phyloP scores from a whole-genome alignment of 306 rosid genomes.

The Dalbergia cultrata region DNA sequence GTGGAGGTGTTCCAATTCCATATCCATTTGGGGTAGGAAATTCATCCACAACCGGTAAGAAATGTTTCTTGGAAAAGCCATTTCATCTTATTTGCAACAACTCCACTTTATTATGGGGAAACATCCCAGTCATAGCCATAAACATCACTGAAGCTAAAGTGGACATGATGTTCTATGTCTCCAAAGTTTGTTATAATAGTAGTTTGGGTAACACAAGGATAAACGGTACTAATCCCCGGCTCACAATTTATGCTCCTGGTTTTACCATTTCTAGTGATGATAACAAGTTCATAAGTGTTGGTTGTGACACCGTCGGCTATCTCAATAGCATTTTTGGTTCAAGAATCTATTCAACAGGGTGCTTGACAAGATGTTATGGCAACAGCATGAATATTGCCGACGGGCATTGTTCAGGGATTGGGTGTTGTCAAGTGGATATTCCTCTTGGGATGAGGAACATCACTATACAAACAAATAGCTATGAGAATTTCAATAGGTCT shows the following conservation, averaged over 20 bases:
- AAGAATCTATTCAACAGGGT: slow-evolving; percentile 5
- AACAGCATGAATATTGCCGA: neutral
- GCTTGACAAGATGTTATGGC: slow-evolving; percentile 1
- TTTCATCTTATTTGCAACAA: neutral
- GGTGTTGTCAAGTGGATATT: no score
- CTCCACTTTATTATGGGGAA: neutral
- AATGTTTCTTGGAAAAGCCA: slow-evolving; percentile 5
- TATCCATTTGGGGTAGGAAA: slow-evolving; percentile 38
- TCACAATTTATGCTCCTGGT: no score
- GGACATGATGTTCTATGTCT: no score
- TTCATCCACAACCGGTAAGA: neutral
- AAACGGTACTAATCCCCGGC: no score
- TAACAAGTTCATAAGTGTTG: slow-evolving; percentile 34
- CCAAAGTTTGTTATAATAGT: no score
- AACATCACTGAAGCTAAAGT: neutral
- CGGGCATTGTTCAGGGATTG: neutral
- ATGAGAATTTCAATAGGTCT: no score
- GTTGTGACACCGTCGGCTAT: slow-evolving; percentile 31
- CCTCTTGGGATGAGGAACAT: no score
- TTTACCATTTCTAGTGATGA: slow-evolving; percentile 19
- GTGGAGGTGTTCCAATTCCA: slow-evolving; percentile 35
- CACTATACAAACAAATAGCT: no score
- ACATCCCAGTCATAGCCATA: neutral
- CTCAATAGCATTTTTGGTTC: neutral
- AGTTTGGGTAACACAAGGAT: no score